Evolutionary conservation across 331 rosid species (phyloP).

Genomic region (Malus hybrid): DNA sequence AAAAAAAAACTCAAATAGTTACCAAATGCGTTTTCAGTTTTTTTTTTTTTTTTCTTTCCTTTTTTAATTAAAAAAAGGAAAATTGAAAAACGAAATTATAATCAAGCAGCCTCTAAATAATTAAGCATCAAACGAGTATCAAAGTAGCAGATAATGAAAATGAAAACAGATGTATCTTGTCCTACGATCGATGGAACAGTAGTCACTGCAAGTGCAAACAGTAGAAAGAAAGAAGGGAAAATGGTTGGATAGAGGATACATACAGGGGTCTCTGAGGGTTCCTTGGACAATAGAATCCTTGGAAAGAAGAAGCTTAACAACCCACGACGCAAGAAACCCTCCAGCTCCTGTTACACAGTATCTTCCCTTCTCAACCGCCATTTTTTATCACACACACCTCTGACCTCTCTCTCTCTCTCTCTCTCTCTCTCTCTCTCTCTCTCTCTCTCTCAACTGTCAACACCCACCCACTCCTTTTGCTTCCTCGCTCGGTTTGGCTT

Average conservation of each 20-base stretch:
- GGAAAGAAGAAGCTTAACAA: constrained; percentile 61
- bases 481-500: too few relatives aligned
- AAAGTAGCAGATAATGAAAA: background rate
- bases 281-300: constrained; percentile 57
- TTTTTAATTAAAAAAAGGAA: too few relatives aligned
- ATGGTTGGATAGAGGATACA: background rate
- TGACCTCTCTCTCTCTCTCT: background rate
- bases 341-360: constrained; percentile 84
- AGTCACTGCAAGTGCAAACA: background rate
- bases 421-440: background rate
- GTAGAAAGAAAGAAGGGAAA: background rate
- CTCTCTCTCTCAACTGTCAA: background rate
- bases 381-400: background rate
- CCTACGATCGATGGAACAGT: background rate
- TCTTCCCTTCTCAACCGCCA: constrained; percentile 13
- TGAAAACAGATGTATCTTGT: background rate
- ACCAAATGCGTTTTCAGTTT: too few relatives aligned
- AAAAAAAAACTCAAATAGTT: too few relatives aligned
- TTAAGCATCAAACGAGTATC: background rate
- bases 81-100: too few relatives aligned
- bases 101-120: too few relatives aligned
- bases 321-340: constrained; percentile 71
- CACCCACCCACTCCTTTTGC: too few relatives aligned
- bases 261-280: constrained; percentile 60
- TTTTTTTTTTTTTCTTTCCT: too few relatives aligned